Conservation (phyloP, 495 filamentous ascomycete genomes). For the Tuber magnatum region DNA sequence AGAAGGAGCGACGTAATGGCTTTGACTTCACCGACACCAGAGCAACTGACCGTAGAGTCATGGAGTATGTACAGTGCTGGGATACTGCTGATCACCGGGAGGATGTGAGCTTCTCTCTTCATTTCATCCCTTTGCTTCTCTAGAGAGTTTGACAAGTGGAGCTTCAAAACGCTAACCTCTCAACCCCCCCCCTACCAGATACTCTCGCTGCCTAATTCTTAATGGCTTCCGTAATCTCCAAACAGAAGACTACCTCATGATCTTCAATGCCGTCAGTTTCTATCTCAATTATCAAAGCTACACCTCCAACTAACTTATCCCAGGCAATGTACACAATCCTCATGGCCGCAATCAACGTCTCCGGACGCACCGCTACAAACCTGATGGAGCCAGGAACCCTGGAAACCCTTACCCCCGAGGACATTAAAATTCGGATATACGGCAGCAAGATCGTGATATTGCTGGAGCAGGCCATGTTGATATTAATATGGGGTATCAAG, state of each 20-base stretch:
- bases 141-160: not conserved
- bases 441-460: conserved; percentile 54
- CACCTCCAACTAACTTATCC: not conserved
- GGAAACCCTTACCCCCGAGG: conserved; percentile 45
- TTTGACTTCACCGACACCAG: conserved; percentile 35
- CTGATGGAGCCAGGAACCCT: conserved; percentile 53
- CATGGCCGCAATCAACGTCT: conserved; percentile 53
- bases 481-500: conserved; percentile 49
- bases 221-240: conserved; percentile 47
- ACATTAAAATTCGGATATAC: conserved; percentile 46
- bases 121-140: not conserved
- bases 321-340: conserved; percentile 52
- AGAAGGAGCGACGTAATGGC: conserved; percentile 1
- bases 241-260: conserved; percentile 55
- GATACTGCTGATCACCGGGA: conserved; percentile 41
- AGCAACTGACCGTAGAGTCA: conserved; percentile 47
- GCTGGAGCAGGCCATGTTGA: conserved; percentile 47
- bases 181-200: conserved; percentile 27
- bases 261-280: conserved; percentile 48
- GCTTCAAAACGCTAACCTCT: not conserved
- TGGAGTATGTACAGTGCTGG: conserved; percentile 48
- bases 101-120: conserved; percentile 43
- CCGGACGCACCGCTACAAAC: conserved; percentile 52
- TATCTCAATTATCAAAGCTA: conserved; percentile 7
- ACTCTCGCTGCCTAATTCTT: conserved; percentile 45